phyloP scores from a whole-genome alignment of 2,329 filamentous ascomycete genomes.

The Alternaria rosae region DNA sequence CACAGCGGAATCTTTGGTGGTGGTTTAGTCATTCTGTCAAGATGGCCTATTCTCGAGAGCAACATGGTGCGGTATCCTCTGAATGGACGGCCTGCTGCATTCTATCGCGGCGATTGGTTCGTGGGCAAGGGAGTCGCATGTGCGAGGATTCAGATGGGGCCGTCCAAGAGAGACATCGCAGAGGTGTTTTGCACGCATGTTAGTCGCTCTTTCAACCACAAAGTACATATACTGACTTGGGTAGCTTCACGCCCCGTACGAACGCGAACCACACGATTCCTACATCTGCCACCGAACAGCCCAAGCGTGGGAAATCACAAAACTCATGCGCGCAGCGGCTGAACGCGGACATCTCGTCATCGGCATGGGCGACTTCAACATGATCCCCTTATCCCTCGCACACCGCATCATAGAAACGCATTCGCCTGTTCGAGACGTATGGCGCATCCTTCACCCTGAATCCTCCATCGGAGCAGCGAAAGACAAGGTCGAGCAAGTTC shows the following conservation, averaged over 20 bases:
- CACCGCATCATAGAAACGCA: conserved; percentile 83
- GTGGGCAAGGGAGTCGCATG: conserved; percentile 93
- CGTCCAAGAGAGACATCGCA: conserved; percentile 69
- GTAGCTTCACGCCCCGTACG: conserved; percentile 83
- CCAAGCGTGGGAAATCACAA: conserved; percentile 94
- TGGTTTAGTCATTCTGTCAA: conserved; percentile 85
- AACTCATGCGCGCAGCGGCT: conserved; percentile 81
- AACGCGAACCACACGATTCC: conserved; percentile 77
- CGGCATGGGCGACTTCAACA: conserved; percentile 94
- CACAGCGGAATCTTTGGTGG: conserved; percentile 86
- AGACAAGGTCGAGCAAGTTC: conserved; percentile 70
- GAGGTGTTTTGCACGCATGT: conserved; percentile 95
- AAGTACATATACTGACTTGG: conserved; percentile 48
- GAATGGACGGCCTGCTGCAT: conserved; percentile 90
- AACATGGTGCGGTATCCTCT: conserved; percentile 87
- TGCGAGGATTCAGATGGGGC: conserved; percentile 77
- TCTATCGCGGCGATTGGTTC: conserved; percentile 95
- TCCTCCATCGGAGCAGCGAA: conserved; percentile 79
- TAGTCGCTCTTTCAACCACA: conserved; percentile 7
- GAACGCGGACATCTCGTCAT: conserved; percentile 84
- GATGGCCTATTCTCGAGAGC: conserved; percentile 91
- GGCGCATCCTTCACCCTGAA: conserved; percentile 83
- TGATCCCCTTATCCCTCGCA: conserved; percentile 85
- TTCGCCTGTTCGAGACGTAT: conserved; percentile 80
- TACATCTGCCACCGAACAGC: conserved; percentile 91